phyloP scores from a whole-genome alignment of 371 early-diverging fungal genomes.

The Zychaea mexicana region DNA sequence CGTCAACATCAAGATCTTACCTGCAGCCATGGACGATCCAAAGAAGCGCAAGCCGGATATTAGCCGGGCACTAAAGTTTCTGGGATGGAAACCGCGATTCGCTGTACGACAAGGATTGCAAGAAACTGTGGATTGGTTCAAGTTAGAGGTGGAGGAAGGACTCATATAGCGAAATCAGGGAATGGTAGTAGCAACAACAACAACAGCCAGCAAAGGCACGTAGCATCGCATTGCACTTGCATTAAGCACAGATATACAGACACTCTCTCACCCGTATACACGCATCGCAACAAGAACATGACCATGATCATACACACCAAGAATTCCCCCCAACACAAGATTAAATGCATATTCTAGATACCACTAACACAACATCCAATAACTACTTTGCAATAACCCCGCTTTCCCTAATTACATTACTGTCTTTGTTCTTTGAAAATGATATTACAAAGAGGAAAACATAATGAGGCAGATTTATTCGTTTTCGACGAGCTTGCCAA shows the following conservation, averaged over 20 bases:
- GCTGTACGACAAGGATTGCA: slow-evolving; percentile 77
- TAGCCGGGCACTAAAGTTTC: slow-evolving; percentile 60
- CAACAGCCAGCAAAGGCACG: background rate
- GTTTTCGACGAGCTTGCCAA: slow-evolving; percentile 74
- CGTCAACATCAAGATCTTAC: slow-evolving; percentile 68
- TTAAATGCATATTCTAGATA: background rate
- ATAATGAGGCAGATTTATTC: slow-evolving; percentile 19
- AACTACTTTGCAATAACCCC: too few species aligned
- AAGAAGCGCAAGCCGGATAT: slow-evolving; percentile 82
- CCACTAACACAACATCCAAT: background rate
- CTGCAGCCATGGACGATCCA: slow-evolving; percentile 83
- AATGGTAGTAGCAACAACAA: background rate
- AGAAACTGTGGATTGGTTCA: slow-evolving; percentile 88
- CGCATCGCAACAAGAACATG: too few species aligned
- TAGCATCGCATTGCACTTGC: too few species aligned
- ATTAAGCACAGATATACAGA: too few species aligned
- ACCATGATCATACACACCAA: too few species aligned
- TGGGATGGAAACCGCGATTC: slow-evolving; percentile 82
- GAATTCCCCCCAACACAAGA: background rate
- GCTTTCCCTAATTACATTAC: too few species aligned
- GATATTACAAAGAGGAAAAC: background rate
- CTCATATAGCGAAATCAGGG: slow-evolving; percentile 21
- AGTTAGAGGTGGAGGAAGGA: slow-evolving; percentile 42
- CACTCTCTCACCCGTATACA: background rate
- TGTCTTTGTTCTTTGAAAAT: background rate